These are phyloP conservation scores for Cryptococcus sp. DNA, from an alignment of 1,284 basidiomycete species.

Conservation along the genomic window DNA sequence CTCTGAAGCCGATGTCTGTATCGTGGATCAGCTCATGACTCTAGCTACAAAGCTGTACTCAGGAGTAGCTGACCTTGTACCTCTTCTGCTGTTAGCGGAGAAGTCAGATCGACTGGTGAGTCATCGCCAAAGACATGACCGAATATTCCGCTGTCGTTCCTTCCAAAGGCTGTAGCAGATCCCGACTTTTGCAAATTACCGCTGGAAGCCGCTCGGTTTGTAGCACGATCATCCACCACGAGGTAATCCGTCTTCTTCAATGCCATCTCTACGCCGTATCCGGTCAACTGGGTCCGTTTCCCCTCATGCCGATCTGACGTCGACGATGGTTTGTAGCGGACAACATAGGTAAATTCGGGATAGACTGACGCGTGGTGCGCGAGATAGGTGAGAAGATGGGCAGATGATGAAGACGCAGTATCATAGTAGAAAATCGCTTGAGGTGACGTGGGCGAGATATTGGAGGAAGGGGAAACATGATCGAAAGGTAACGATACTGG, in stretches of 20 bases:
- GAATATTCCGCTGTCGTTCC: conserved; percentile 16
- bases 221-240: conserved; percentile 76
- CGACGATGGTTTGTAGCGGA: conserved; percentile 65
- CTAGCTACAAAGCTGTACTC: neutral
- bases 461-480: conserved; percentile 26
- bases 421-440: conserved; percentile 70
- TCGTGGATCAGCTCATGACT: neutral
- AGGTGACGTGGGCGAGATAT: conserved; percentile 59
- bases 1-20: conserved; percentile 69
- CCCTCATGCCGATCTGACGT: conserved; percentile 7
- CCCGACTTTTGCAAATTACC: neutral
- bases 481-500: conserved; percentile 31
- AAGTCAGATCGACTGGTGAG: conserved; percentile 57
- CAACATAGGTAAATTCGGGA: conserved; percentile 68
- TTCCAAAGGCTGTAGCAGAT: neutral
- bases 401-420: conserved; percentile 62
- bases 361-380: conserved; percentile 55
- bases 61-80: conserved; percentile 57
- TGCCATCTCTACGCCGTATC: conserved; percentile 88
- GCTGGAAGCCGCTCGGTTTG: neutral
- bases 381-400: conserved; percentile 68
- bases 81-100: conserved; percentile 67
- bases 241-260: conserved; percentile 98
- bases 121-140: conserved; percentile 39
- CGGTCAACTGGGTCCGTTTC: conserved; percentile 62